Conservation (phyloP, 169 alveolate species). For the Plasmodium cynomolgi region DNA sequence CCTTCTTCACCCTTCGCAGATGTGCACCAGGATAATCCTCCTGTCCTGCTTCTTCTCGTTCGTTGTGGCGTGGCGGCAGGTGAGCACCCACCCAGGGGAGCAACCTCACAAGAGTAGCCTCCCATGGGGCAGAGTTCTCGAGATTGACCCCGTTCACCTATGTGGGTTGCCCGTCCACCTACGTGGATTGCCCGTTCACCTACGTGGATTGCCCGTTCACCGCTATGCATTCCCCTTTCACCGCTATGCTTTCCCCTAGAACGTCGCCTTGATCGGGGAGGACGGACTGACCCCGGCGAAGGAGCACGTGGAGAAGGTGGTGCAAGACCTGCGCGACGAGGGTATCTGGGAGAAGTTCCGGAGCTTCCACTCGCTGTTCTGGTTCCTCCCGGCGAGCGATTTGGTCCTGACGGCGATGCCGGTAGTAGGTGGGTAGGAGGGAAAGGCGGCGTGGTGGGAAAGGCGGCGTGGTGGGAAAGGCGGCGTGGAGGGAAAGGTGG, state of each 20-base stretch:
- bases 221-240: not conserved
- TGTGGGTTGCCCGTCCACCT: no score
- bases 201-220: not conserved
- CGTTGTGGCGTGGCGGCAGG: conserved; percentile 60
- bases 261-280: conserved; percentile 39
- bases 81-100: not conserved
- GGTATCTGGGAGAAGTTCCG: conserved; percentile 26
- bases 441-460: not conserved
- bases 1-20: not conserved
- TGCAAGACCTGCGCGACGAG: not conserved
- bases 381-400: conserved; percentile 37
- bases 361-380: conserved; percentile 47
- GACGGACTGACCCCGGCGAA: conserved; percentile 62
- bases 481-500: no score
- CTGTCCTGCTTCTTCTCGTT: conserved; percentile 31
- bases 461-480: no score
- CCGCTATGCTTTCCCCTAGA: not conserved
- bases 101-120: no score
- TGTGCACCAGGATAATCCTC: conserved; percentile 30
- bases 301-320: conserved; percentile 6
- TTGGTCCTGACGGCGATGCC: conserved; percentile 15
- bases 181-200: not conserved
- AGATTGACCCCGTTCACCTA: no score
- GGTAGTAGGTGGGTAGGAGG: not conserved
- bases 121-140: no score